Evolutionary conservation across 352 stramenopile genomes (phyloP).

Genomic region (Phytophthora cryptogea): DNA sequence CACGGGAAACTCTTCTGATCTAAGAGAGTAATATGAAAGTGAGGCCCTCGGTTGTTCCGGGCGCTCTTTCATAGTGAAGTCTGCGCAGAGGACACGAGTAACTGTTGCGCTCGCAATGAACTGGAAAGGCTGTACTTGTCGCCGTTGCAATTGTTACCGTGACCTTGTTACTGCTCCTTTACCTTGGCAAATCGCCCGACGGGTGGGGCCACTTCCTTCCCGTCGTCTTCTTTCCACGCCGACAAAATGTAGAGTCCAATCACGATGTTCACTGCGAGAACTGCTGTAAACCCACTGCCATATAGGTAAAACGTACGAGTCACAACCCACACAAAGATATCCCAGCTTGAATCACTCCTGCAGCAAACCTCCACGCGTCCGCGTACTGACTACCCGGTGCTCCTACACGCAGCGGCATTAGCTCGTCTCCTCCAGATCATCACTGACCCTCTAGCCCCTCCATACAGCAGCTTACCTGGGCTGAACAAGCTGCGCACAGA

Average conservation of each 20-base stretch:
- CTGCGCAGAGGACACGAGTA: too few relatives aligned
- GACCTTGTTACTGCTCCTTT: slow-evolving; percentile 46
- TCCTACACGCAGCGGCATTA: slow-evolving; percentile 27
- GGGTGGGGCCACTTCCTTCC: slow-evolving; percentile 49
- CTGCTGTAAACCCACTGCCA: slow-evolving; percentile 65
- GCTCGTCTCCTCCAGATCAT: background rate
- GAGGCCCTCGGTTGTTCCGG: too few relatives aligned
- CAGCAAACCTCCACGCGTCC: slow-evolving; percentile 70
- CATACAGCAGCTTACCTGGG: slow-evolving; percentile 29
- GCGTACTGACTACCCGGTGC: slow-evolving; percentile 36
- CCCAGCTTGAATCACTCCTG: background rate
- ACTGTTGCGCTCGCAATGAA: too few relatives aligned
- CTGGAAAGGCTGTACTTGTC: too few relatives aligned
- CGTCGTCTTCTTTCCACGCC: slow-evolving; percentile 66
- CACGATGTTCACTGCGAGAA: slow-evolving; percentile 79
- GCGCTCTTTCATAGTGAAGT: too few relatives aligned
- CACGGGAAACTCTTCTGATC: background rate
- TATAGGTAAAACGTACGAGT: background rate
- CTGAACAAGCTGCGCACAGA: slow-evolving; percentile 53
- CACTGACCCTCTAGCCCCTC: background rate
- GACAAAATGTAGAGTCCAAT: slow-evolving; percentile 81
- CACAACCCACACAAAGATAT: background rate
- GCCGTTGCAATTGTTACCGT: too few relatives aligned
- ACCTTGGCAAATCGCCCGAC: slow-evolving; percentile 62
- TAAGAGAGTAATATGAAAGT: too few relatives aligned